A percentile compares a stretch with the other conserved stretches of the same genome.
These are phyloP conservation scores for Sphaerulina vaccinii DNA, from an alignment of 2,329 filamentous ascomycete genomes.

Conservation along the genomic window DNA sequence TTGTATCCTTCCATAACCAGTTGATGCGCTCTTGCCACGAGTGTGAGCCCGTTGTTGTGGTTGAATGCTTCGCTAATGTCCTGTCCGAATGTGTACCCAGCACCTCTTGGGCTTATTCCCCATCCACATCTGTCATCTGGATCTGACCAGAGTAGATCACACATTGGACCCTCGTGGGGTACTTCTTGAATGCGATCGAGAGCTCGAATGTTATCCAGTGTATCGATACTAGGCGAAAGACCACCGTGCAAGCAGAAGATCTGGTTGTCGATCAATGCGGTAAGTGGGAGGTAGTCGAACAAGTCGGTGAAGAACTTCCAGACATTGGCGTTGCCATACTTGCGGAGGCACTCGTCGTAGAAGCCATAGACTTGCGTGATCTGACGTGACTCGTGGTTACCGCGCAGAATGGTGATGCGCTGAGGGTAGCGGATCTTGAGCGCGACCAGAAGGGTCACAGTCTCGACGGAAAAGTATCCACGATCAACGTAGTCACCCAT, in stretches of 20 bases:
- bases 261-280: slow-evolving; percentile 97
- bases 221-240: slow-evolving; percentile 92
- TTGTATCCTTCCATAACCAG: slow-evolving; percentile 99
- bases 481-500: slow-evolving; percentile 99
- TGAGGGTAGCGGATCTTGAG: slow-evolving; percentile 97
- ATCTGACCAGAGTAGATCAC: slow-evolving; percentile 96
- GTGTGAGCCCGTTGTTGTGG: slow-evolving; percentile 94
- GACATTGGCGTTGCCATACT: slow-evolving; percentile 98
- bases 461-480: slow-evolving; percentile 98
- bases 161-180: slow-evolving; percentile 97
- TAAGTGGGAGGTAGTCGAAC: slow-evolving; percentile 96
- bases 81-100: slow-evolving; percentile 71
- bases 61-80: slow-evolving; percentile 99
- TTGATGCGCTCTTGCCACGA: slow-evolving; percentile 95
- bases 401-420: slow-evolving; percentile 96
- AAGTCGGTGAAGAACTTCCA: slow-evolving; percentile 99
- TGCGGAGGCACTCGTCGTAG: slow-evolving; percentile 97
- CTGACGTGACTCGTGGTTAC: slow-evolving; percentile 98
- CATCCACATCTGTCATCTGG: slow-evolving; percentile 84
- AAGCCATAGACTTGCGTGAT: slow-evolving; percentile 99
- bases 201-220: slow-evolving; percentile 89
- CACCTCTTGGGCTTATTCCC: slow-evolving; percentile 65
- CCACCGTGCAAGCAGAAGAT: slow-evolving; percentile 99
- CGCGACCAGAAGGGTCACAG: slow-evolving; percentile 90
- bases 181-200: slow-evolving; percentile 98